These are phyloP conservation scores for Bipolaris cookei DNA, from an alignment of 2,329 filamentous ascomycete species.

Conservation along the genomic window DNA sequence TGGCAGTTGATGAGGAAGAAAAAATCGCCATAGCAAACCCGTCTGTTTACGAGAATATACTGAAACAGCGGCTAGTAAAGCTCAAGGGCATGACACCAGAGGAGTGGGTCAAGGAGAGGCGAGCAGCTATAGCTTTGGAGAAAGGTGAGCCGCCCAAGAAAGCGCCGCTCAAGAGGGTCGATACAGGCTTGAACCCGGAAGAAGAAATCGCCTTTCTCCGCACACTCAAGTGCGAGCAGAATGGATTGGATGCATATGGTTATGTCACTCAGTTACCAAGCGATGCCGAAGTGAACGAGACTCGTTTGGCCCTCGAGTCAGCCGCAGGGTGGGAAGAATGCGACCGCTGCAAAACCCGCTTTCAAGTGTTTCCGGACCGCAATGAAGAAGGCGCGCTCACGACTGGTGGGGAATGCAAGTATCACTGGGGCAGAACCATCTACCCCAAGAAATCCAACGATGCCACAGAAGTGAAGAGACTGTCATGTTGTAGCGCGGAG, in stretches of 20 bases:
- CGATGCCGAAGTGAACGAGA: constrained; percentile 68
- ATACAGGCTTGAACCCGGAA: constrained; percentile 70
- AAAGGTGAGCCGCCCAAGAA: constrained; percentile 45
- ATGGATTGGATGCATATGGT: constrained; percentile 69
- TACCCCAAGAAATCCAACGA: constrained; percentile 59
- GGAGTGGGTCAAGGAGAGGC: constrained; percentile 72
- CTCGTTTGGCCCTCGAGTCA: constrained; percentile 68
- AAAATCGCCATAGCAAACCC: constrained; percentile 70
- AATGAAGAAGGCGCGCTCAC: constrained; percentile 77
- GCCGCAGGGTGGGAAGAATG: constrained; percentile 84
- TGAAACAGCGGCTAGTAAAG: constrained; percentile 79
- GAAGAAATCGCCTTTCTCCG: constrained; percentile 63
- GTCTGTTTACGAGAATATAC: constrained; percentile 78
- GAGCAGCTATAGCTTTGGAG: constrained; percentile 37
- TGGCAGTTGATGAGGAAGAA: constrained; percentile 80
- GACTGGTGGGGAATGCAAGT: constrained; percentile 76
- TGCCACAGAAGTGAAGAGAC: constrained; percentile 64
- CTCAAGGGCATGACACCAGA: constrained; percentile 76
- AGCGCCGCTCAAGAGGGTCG: constrained; percentile 60
- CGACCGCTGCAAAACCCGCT: constrained; percentile 83
- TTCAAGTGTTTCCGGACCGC: constrained; percentile 89
- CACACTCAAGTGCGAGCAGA: constrained; percentile 67
- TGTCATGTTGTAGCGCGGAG: constrained; percentile 78
- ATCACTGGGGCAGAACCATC: constrained; percentile 78
- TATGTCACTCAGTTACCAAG: constrained; percentile 76